Percentiles rank a stretch among this genome's conserved stretches.
Conservation (phyloP, 192 early-diverging fungal species). For the Coemansia sp. region DNA sequence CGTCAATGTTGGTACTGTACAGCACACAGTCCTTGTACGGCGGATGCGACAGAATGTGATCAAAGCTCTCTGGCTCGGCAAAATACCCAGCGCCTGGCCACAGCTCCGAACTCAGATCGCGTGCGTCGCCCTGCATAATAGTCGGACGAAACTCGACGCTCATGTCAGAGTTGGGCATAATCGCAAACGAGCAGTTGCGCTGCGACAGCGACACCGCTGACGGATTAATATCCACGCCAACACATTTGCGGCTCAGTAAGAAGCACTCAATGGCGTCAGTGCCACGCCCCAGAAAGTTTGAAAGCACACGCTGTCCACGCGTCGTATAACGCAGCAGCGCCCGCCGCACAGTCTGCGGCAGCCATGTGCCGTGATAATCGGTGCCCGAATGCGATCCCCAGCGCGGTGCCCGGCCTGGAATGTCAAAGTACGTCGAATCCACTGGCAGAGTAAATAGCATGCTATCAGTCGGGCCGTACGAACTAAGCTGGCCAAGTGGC, state of each 20-base stretch:
- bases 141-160: constrained; percentile 78
- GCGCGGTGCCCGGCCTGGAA: constrained; percentile 84
- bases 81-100: constrained; percentile 56
- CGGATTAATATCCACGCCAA: constrained; percentile 89
- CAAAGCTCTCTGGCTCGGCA: constrained; percentile 73
- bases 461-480: constrained; percentile 50
- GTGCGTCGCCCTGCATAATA: constrained; percentile 79
- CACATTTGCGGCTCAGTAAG: constrained; percentile 71
- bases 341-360: constrained; percentile 85
- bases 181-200: constrained; percentile 81
- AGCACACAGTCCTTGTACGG: constrained; percentile 93
- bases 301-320: constrained; percentile 76
- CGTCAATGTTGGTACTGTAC: constrained; percentile 83
- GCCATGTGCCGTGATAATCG: constrained; percentile 93
- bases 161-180: constrained; percentile 61
- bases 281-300: constrained; percentile 90
- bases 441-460: constrained; percentile 71
- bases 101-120: constrained; percentile 56
- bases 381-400: constrained; percentile 92
- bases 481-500: constrained; percentile 45
- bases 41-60: constrained; percentile 89
- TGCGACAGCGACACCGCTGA: constrained; percentile 79
- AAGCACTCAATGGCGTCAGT: constrained; percentile 92
- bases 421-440: constrained; percentile 86
- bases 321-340: constrained; percentile 74